Base-by-base conservation (phyloP, 2,329 filamentous ascomycete species). In the Didymella pinodella region DNA sequence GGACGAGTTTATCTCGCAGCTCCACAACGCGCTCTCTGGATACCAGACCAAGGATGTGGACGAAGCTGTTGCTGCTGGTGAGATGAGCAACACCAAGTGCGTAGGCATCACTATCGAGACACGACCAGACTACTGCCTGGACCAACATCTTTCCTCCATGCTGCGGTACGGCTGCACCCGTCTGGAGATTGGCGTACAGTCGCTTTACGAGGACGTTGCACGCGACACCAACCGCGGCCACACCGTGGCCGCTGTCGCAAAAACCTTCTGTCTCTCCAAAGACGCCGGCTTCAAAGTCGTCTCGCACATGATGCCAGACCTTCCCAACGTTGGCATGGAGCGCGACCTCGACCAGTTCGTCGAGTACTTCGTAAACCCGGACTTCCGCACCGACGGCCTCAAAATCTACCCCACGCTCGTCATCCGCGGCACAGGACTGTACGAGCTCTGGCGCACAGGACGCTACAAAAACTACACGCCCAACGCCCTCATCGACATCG, bases 21-120 rank as follows among this genome's bases (percentile, higher is more conserved):
- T 99, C 49, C 95, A 99, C 80, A 99, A 99, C 74, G 95, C 95
- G 1, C 86, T 99, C 7, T 97, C 93, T 66, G 95, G 95, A 7
- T 99, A 99, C 75, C 92, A 96, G 71, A 96, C 93, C 0, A 90
- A 88, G 41, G 92, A 96, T 63, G 95, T 99, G 12, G 94, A 99
- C 70, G 95, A 99, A 79, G 93, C 95, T 0, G 95, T 99, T 20
- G 87, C 91, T 68, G 93, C 94, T 1, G 93, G 93, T 50, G 93
- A 97, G 79, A 95, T 97, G 90, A 97, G 93, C 76, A 96, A 93
- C 70, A 90, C 94, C 75, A 99, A 99, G 77, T 99, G 95, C 70
- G 95, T 99, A 12, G 95, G 95, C 53, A 98, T 99, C 72, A 99
- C 95, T 1, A 99, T 99, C 71, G 95, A 99, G 80, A 99, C 95